phyloP scores from a whole-genome alignment of 805 yeast species.

The Myxozyma melibiosi region DNA sequence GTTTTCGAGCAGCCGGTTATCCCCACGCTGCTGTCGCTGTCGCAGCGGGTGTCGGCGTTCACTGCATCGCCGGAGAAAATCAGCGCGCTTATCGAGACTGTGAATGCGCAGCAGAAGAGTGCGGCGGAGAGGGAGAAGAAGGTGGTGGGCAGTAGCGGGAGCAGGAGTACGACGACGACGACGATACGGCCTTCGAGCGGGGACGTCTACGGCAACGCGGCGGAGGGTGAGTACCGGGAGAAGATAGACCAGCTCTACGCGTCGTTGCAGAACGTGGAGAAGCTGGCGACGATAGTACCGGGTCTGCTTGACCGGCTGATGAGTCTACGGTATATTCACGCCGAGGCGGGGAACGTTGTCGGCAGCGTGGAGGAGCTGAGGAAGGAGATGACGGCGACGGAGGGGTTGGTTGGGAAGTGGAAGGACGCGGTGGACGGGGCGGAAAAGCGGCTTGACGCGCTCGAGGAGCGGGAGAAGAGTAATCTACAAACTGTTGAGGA shows the following conservation, averaged over 20 bases:
- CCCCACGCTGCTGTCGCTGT: conserved; percentile 16
- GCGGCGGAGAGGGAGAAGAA: not conserved
- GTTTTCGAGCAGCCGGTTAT: conserved; percentile 20
- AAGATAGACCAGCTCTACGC: conserved; percentile 10
- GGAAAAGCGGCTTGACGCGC: conserved; percentile 15
- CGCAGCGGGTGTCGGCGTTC: conserved; percentile 15
- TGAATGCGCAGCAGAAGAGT: not conserved
- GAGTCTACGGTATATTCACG: conserved; percentile 21
- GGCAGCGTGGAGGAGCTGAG: conserved; percentile 11
- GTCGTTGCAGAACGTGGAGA: conserved; percentile 16
- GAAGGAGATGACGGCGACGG: not conserved
- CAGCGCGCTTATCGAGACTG: not conserved
- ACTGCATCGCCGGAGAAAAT: conserved; percentile 16
- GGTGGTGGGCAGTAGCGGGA: no score
- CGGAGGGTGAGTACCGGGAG: not conserved
- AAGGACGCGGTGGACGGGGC: conserved; percentile 10
- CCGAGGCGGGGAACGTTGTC: conserved; percentile 24
- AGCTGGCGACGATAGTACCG: conserved; percentile 17
- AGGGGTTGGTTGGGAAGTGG: conserved; percentile 17
- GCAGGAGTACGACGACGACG: not conserved
- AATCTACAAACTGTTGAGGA: conserved; percentile 18
- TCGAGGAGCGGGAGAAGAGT: conserved; percentile 24
- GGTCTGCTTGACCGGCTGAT: conserved; percentile 19
- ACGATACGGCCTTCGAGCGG: not conserved
- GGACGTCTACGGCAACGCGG: not conserved